Evolutionary conservation across 805 yeast species (phyloP), one percentile per base, ranked within the genome.

Genomic region (Tanozyma kutaoensis): DNA sequence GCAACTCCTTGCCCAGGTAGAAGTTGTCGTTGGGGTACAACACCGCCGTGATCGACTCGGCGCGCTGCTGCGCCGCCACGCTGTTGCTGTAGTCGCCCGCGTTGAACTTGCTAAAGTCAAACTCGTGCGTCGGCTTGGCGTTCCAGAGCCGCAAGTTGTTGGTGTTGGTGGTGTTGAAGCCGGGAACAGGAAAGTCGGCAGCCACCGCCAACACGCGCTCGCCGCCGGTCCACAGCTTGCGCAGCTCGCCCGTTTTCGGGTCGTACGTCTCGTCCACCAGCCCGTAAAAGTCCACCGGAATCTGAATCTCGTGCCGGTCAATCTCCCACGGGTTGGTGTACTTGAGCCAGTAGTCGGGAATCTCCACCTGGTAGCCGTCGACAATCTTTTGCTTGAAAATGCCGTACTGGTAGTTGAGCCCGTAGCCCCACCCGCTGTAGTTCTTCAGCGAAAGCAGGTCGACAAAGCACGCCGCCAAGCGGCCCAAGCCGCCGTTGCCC

Each of bases 361-460:
- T 66, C 55, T 85, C 96, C 21, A 86, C 93, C 56, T 85, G 96
- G 55, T 80, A 81, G 8, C 95, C 96, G 46, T 86, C 81, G 40
- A 82, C 67, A 45, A 85, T 82, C 50, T 73, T 74, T 57, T 85
- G 96, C 39, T 84, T 71, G 55, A 85, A 85, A 41, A 85, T 85
- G 50, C 96, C 96, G 48, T 86, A 85, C 53, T 84, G 84, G 58
- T 85, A 85, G 48, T 93, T 76, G 40, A 85, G 60, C 33, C 96
- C 95, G 50, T 85, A 85, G 36, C 96, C 96, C 96, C 96, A 85
- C 27, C 93, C 94, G 12, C 93, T 84, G 50, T 80, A 81, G 51
- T 80, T 75, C 38, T 80, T 77, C 4, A 93, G 74, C 20, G 91
- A 72, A 48, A 85, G 58, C 2, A 95, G 82, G 55, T 86, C 95